Base-by-base conservation (phyloP, 495 filamentous ascomycete genomes). In the Xanthoparmelia taractica region DNA sequence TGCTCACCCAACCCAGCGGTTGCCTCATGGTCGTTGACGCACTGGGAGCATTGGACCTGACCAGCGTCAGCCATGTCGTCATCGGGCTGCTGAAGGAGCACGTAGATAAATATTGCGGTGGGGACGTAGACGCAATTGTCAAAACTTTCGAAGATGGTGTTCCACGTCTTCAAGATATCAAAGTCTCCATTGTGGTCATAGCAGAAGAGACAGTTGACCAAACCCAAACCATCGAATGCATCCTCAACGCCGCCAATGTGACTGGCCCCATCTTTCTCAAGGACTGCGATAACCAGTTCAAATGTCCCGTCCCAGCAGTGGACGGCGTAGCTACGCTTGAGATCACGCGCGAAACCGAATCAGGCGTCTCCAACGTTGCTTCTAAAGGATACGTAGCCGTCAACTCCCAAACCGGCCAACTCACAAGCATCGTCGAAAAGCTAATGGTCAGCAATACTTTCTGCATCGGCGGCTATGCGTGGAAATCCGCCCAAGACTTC, bases 401-500 rank as follows among this genome's bases (percentile, higher is more conserved):
- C 50, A 54, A 54, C 29, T 54, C 50, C 15, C 50, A 54, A 20
- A 54, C 50, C 17, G 50, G 50, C 50, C 50, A 54, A 54, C 50
- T 54, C 15, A 54, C 50, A 2, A 54, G 50, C 29, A 54, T 54
- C 29, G 50, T 54, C 29, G 50, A 54, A 8, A 54, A 54, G 12
- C 1, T 54, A 15, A 54, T 54, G 50, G 50, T 54, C 29, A 54
- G 50, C 29, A 54, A 54, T 33, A 54, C 50, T 29, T 54, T 54
- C 50, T 54, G 50, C 50, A 54, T 54, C 29, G 50, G 50, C 27
- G 50, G 50, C 15, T 54, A 54, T 12, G 50, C 50, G 27, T 54
- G 50, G 50, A 54, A 54, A 54, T 54, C 50, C 15, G 50, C 50
- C 50, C 50, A 54, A 6, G 50, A 54, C 50, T 54, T 54, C 50